phyloP scores from a whole-genome alignment of 140 eudicot genomes.

The Anethum foeniculum region DNA sequence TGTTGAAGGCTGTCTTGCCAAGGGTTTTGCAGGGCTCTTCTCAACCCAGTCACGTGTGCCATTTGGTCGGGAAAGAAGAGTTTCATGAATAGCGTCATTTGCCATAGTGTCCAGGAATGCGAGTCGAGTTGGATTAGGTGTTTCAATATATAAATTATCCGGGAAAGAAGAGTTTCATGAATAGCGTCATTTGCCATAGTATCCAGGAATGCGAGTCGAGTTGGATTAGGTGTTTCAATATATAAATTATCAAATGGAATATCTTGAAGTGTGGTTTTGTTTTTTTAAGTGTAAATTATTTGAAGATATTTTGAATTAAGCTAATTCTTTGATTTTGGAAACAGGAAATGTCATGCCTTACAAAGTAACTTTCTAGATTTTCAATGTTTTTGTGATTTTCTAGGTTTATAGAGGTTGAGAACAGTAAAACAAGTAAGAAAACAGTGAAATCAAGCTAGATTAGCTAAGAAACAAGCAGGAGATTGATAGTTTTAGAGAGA shows the following conservation, averaged over 20 bases:
- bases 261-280: background rate
- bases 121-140: background rate
- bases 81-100: conserved; percentile 21
- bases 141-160: background rate
- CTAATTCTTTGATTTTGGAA: background rate
- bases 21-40: conserved; percentile 77
- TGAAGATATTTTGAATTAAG: background rate
- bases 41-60: conserved; percentile 44
- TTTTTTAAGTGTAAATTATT: background rate
- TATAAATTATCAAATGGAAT: background rate
- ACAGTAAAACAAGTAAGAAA: too few species aligned
- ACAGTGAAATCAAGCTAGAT: too few species aligned
- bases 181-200: conserved; percentile 14
- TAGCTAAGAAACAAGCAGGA: too few species aligned
- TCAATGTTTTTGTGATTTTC: too few species aligned
- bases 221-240: background rate
- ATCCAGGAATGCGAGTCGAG: background rate
- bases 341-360: background rate
- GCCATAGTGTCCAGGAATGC: conserved; percentile 10
- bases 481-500: too few species aligned
- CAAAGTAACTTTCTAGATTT: too few species aligned
- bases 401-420: too few species aligned
- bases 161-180: conserved; percentile 23
- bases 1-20: conserved; percentile 70
- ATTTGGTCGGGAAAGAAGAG: conserved; percentile 25